Evolutionary conservation across 352 stramenopile species (phyloP), one percentile per base, ranked within the genome.

Genomic region (Pythium folliculosum): DNA sequence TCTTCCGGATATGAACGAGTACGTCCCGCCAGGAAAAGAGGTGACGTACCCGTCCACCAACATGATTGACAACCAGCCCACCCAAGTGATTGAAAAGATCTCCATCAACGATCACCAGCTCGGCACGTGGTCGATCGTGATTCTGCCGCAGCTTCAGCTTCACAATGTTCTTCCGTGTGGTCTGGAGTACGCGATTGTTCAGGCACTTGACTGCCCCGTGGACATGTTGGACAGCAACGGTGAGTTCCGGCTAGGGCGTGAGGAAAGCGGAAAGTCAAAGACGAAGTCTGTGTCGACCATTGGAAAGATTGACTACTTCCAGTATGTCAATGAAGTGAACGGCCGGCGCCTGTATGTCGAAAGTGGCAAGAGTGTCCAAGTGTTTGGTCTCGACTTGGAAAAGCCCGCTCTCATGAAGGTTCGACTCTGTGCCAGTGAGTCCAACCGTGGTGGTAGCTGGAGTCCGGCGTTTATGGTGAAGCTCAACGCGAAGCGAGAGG

Each of bases 151-250:
- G 65, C 53, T 96, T 27, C 70, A 92, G 35, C 66, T 96, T 25
- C 76, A 92, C 60, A 96, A 96, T 45, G 78, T 94, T 43, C 71
- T 96, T 48, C 88, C 88, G 16, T 94, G 86, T 30, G 87, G 77
- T 47, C 65, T 95, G 43, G 88, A 96, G 60, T 96, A 95, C 65
- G 79, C 73, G 5, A 91, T 96, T 64, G 88, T 96, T 5, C 88
- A 96, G 56, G 48, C 80, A 3, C 48, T 67, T 30, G 88, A 96
- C 70, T 94, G 87, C n/a, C 85, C 85, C 0, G 70, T 25, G 3
- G 78, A 92, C 7, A 69, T 71, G 40, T 60, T 94, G 49, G 87
- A 89, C 32, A 75, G 35, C 43, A 86, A 84, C n/a, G 75, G 77
- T 2, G 63, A 84, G 17, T 91, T 94, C 53, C 76, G 74, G 14